Evolutionary conservation across 2,329 filamentous ascomycete species (phyloP).

Genomic region (Diaporthe caulivora): DNA sequence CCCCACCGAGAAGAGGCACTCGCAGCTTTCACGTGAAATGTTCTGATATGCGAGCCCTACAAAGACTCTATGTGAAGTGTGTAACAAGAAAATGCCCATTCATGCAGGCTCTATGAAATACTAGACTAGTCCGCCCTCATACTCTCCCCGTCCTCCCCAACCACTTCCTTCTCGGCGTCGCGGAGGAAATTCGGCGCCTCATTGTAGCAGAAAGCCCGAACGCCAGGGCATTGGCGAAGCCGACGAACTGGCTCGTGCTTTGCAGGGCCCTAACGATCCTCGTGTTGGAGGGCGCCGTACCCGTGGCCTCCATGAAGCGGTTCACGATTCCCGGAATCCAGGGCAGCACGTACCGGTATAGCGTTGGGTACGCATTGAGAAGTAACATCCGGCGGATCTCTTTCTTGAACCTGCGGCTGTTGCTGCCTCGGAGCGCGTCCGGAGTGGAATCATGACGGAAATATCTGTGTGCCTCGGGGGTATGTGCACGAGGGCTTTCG

Average conservation of each 20-base stretch:
- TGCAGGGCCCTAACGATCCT: slow-evolving; percentile 45
- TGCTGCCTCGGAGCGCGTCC: neutral
- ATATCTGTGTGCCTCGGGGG: neutral
- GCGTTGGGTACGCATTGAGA: slow-evolving; percentile 53
- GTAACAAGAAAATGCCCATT: neutral
- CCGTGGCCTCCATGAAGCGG: slow-evolving; percentile 48
- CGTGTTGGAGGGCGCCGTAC: slow-evolving; percentile 26
- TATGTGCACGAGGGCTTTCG: slow-evolving; percentile 1
- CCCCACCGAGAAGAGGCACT: too few relatives aligned
- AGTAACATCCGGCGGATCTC: slow-evolving; percentile 50
- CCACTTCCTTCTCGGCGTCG: neutral
- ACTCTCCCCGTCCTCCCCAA: neutral
- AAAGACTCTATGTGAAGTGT: neutral
- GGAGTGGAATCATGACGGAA: neutral
- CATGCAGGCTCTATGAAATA: neutral
- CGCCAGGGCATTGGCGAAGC: slow-evolving; percentile 53
- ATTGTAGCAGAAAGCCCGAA: slow-evolving; percentile 47
- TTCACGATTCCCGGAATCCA: slow-evolving; percentile 54
- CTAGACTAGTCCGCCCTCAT: neutral
- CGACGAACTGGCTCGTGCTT: slow-evolving; percentile 52
- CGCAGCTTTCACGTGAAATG: neutral
- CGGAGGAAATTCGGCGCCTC: neutral
- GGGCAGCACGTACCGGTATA: slow-evolving; percentile 52
- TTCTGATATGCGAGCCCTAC: neutral
- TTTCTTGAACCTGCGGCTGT: slow-evolving; percentile 39